phyloP scores from a whole-genome alignment of 768 basidiomycete genomes.

The Naganishia kalamii region DNA sequence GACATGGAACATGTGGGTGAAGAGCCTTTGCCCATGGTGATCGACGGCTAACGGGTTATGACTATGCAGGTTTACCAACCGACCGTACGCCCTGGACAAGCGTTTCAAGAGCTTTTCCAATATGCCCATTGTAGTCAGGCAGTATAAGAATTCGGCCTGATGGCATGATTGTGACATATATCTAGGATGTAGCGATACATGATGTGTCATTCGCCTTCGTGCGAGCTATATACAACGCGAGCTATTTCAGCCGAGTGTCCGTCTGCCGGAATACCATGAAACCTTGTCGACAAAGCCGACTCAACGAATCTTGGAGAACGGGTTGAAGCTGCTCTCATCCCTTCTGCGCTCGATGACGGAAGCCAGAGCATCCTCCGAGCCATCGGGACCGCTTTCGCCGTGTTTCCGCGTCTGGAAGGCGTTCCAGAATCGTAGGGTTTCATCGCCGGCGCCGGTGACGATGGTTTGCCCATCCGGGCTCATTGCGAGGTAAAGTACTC shows the following conservation, averaged over 20 bases:
- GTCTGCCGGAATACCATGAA: neutral
- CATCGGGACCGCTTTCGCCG: slow-evolving; percentile 15
- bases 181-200: neutral
- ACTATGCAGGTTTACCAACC: neutral
- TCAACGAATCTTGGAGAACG: slow-evolving; percentile 32
- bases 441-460: slow-evolving; percentile 95
- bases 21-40: neutral
- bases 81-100: neutral
- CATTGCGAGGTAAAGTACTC: slow-evolving; percentile 95
- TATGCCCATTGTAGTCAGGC: neutral
- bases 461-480: slow-evolving; percentile 96
- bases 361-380: slow-evolving; percentile 1
- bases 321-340: slow-evolving; percentile 28
- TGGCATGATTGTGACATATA: neutral
- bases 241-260: neutral
- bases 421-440: slow-evolving; percentile 95
- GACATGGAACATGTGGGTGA: slow-evolving; percentile 34
- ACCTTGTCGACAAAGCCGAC: neutral
- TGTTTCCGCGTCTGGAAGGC: slow-evolving; percentile 60
- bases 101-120: neutral
- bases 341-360: slow-evolving; percentile 17
- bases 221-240: neutral
- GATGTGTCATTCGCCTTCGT: neutral
- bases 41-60: neutral
- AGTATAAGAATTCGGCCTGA: neutral